Conservation (phyloP, 2,329 filamentous ascomycete genomes). For the Microdochium nivale region DNA sequence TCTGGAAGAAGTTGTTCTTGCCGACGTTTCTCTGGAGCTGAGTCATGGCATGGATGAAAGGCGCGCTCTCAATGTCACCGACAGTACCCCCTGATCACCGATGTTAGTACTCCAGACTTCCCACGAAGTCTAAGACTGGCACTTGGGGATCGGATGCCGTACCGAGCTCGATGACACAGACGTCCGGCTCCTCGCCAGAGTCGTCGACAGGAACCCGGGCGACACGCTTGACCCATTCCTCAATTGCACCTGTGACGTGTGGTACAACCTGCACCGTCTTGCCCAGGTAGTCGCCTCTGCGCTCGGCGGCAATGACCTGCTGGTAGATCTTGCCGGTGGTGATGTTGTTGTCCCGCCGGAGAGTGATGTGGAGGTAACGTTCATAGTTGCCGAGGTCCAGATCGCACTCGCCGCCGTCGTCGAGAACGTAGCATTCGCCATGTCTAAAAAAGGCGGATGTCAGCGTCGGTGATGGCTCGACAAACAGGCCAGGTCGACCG, state of each 20-base stretch:
- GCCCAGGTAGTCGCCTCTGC: slow-evolving; percentile 70
- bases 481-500: slow-evolving; percentile 5
- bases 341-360: slow-evolving; percentile 87
- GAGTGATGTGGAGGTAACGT: slow-evolving; percentile 67
- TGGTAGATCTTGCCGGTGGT: slow-evolving; percentile 96
- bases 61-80: slow-evolving; percentile 78
- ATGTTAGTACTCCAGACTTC: background rate
- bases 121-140: background rate
- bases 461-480: background rate
- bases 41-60: slow-evolving; percentile 79
- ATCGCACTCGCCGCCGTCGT: slow-evolving; percentile 60
- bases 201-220: slow-evolving; percentile 81
- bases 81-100: slow-evolving; percentile 14
- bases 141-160: background rate
- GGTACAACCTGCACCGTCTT: slow-evolving; percentile 87
- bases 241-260: slow-evolving; percentile 84
- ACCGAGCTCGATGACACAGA: slow-evolving; percentile 68
- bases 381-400: slow-evolving; percentile 52
- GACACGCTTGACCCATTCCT: slow-evolving; percentile 86
- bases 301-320: slow-evolving; percentile 66
- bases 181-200: slow-evolving; percentile 72
- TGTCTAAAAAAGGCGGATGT: slow-evolving; percentile 41
- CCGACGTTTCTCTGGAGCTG: slow-evolving; percentile 68
- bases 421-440: slow-evolving; percentile 82
- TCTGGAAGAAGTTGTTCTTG: slow-evolving; percentile 75